Conservation (phyloP, 2,329 filamentous ascomycete species). For the Talaromyces sp. region DNA sequence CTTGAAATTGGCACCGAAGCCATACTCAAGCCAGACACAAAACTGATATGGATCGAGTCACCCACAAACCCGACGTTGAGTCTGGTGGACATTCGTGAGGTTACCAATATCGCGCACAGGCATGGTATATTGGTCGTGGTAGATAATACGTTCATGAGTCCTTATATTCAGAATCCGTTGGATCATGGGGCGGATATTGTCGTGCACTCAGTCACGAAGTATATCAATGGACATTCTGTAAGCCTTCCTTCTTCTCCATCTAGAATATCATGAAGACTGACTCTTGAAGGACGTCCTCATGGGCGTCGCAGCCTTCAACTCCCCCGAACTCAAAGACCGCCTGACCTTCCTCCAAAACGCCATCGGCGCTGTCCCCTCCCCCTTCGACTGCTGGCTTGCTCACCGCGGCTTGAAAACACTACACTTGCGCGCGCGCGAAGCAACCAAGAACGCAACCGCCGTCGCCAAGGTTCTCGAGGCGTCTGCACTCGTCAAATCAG, state of each 20-base stretch:
- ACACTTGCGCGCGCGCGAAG: conserved; percentile 84
- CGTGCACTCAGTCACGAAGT: conserved; percentile 96
- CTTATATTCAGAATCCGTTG: conserved; percentile 94
- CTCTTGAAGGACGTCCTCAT: conserved; percentile 76
- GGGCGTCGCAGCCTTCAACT: conserved; percentile 95
- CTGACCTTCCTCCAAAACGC: conserved; percentile 94
- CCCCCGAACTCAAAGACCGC: conserved; percentile 69
- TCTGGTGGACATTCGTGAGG: conserved; percentile 86
- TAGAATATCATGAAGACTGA: conserved; percentile 11
- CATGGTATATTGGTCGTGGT: conserved; percentile 95
- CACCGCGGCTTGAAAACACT: conserved; percentile 96
- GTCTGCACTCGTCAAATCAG: conserved; percentile 76
- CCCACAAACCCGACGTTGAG: conserved; percentile 93
- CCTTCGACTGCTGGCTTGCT: conserved; percentile 97
- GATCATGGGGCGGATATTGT: conserved; percentile 95
- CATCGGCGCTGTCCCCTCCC: conserved; percentile 87
- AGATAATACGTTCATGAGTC: conserved; percentile 96
- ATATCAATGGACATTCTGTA: conserved; percentile 89
- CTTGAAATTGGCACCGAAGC: conserved; percentile 84
- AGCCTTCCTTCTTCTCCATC: conserved; percentile 17
- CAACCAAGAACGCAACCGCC: conserved; percentile 73
- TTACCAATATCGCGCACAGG: conserved; percentile 77
- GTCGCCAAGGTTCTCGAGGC: conserved; percentile 74
- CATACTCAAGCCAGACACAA: conserved; percentile 84
- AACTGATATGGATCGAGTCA: conserved; percentile 94